Evolutionary conservation across 2,329 filamentous ascomycete species (phyloP).

Genomic region (Xylariales sp.): DNA sequence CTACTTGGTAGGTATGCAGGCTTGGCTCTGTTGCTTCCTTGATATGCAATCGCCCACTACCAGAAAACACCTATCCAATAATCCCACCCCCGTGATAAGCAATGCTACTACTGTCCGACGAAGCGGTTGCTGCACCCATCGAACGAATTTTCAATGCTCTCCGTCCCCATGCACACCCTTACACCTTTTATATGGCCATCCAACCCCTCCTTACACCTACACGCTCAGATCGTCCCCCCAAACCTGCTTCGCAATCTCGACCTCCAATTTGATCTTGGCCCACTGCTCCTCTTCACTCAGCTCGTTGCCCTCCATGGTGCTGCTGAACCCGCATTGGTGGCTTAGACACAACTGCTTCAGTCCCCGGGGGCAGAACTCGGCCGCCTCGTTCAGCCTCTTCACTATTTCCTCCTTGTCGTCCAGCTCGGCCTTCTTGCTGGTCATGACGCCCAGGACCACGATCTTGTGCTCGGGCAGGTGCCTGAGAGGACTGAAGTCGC

Average conservation of each 20-base stretch:
- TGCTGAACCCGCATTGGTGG: constrained; percentile 55
- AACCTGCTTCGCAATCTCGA: constrained; percentile 52
- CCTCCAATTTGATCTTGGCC: constrained; percentile 50
- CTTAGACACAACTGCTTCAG: constrained; percentile 51
- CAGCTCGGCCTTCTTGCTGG: constrained; percentile 52
- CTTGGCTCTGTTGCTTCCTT: too few species aligned
- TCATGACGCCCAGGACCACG: constrained; percentile 52
- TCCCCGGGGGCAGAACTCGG: constrained; percentile 42
- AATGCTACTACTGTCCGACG: too few species aligned
- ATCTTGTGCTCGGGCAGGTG: constrained; percentile 49
- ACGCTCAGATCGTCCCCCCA: constrained; percentile 43
- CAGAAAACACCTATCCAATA: too few species aligned
- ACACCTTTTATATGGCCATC: too few species aligned
- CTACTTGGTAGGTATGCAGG: too few species aligned
- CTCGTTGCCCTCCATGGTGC: constrained; percentile 53
- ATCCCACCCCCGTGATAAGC: too few species aligned
- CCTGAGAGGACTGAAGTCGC: constrained; percentile 51
- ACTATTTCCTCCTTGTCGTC: constrained; percentile 40
- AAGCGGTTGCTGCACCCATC: too few species aligned
- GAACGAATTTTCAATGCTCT: too few species aligned
- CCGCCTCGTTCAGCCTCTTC: constrained; percentile 38
- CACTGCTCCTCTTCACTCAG: constrained; percentile 53
- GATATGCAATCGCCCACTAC: too few species aligned
- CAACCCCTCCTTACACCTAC: too few species aligned
- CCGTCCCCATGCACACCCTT: too few species aligned